Evolutionary conservation across 768 basidiomycete species (phyloP), one percentile per base, ranked within the genome.

Genomic region (Mycena filopes): DNA sequence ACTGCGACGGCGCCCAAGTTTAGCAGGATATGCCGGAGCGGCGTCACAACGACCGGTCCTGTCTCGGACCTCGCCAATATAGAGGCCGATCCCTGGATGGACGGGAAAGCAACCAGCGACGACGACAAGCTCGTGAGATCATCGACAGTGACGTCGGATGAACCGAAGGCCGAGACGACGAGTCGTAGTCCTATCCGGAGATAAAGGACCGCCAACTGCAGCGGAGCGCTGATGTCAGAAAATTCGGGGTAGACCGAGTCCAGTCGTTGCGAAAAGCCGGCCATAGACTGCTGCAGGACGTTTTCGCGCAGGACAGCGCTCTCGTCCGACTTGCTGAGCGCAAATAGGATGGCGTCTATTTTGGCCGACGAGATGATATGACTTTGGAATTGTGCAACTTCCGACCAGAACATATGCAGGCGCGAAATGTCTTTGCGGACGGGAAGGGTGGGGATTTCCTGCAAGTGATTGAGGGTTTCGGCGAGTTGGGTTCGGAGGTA

Each of bases 221-320:
- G 78, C 1, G 93, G 89, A 38, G 79, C 74, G 45, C 81, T 84
- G 60, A 99, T 82, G 76, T 99, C 97, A 28, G 76, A 74, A 67
- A 89, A 91, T 36, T 92, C 89, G 0, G 81, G 73, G 75, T 97
- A 98, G 25, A 84, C 84, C 2, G 80, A 77, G 50, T 85, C 82
- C 60, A 98, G 77, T 12, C 97, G 87, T 51, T 88, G 91, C 40
- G 83, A 78, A 73, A 99, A 96, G 9, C 92, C 90, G 2, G 85
- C 79, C 48, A 96, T 85, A 4, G 94, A 92, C 45, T 90, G 87
- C 74, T 98, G 96, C 28, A 93, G 73, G 42, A 93, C 88, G 46
- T 83, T 78, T 77, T 95, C 94, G 21, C 88, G 87, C 40, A 81
- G 75, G 7, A 70, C 45, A 21, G 84, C 84, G 60, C 79, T 76